These are phyloP conservation scores for Plasmodium malariae DNA, from an alignment of 169 alveolate species.

Conservation along the genomic window DNA sequence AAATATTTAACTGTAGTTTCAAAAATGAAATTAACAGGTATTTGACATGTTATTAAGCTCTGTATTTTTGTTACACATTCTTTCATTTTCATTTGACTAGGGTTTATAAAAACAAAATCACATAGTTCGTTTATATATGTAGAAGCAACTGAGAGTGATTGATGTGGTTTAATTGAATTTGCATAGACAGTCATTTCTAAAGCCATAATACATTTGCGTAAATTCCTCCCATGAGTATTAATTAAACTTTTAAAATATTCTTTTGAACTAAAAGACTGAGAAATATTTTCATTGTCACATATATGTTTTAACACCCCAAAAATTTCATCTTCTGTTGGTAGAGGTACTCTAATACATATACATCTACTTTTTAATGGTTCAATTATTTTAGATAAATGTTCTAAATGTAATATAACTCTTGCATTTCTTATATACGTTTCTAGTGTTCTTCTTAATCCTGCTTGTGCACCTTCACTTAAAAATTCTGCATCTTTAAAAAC, in stretches of 20 bases:
- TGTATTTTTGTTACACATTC: conserved; percentile 67
- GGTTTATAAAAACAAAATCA: conserved; percentile 55
- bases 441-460: conserved; percentile 96
- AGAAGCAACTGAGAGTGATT: conserved; percentile 40
- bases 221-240: conserved; percentile 49
- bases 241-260: conserved; percentile 48
- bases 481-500: conserved; percentile 93
- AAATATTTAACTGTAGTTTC: conserved; percentile 51
- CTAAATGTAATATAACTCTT: conserved; percentile 93
- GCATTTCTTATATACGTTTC: conserved; percentile 93
- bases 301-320: conserved; percentile 28
- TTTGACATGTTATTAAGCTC: conserved; percentile 61
- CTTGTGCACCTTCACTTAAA: conserved; percentile 94
- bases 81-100: conserved; percentile 56
- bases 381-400: conserved; percentile 89
- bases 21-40: conserved; percentile 68
- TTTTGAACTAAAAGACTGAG: conserved; percentile 12
- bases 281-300: conserved; percentile 34
- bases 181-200: conserved; percentile 68
- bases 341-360: conserved; percentile 94
- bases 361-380: conserved; percentile 96
- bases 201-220: conserved; percentile 72
- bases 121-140: conserved; percentile 63
- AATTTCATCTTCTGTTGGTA: conserved; percentile 91
- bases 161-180: conserved; percentile 48